Conservation (phyloP, 2,329 filamentous ascomycete genomes). For the Aspergillus brunneoviolaceus region DNA sequence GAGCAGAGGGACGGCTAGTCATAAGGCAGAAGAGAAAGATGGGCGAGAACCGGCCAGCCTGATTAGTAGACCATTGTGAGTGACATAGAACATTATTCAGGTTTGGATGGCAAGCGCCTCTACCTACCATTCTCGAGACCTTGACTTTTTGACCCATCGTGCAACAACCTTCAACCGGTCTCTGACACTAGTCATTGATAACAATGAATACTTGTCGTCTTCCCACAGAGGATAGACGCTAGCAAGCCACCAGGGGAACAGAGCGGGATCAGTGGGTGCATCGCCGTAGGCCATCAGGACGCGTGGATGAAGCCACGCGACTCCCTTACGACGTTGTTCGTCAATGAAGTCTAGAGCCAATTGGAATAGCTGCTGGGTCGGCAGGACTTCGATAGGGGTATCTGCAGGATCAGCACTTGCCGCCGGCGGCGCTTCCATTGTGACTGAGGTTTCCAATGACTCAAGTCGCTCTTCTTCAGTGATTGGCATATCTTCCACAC, state of each 20-base stretch:
- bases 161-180: constrained; percentile 81
- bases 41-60: constrained; percentile 34
- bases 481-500: constrained; percentile 76
- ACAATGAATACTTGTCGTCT: constrained; percentile 73
- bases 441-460: constrained; percentile 59
- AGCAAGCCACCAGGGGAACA: constrained; percentile 90
- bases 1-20: constrained; percentile 44
- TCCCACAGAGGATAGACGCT: constrained; percentile 76
- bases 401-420: constrained; percentile 22
- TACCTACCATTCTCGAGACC: constrained; percentile 69
- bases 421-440: constrained; percentile 12
- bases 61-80: constrained; percentile 14
- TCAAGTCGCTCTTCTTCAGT: constrained; percentile 78
- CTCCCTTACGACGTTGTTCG: constrained; percentile 66
- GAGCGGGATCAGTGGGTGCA: constrained; percentile 70
- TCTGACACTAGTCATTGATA: constrained; percentile 72
- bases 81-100: constrained; percentile 7
- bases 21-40: constrained; percentile 42
- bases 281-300: constrained; percentile 74
- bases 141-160: constrained; percentile 72
- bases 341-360: constrained; percentile 66
- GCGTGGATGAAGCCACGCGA: constrained; percentile 71
- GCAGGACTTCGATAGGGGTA: constrained; percentile 51
- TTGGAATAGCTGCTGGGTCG: constrained; percentile 69
- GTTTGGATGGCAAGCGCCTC: background rate